phyloP scores from a whole-genome alignment of 164 flowering plant species.

The Taxillus chinensis region DNA sequence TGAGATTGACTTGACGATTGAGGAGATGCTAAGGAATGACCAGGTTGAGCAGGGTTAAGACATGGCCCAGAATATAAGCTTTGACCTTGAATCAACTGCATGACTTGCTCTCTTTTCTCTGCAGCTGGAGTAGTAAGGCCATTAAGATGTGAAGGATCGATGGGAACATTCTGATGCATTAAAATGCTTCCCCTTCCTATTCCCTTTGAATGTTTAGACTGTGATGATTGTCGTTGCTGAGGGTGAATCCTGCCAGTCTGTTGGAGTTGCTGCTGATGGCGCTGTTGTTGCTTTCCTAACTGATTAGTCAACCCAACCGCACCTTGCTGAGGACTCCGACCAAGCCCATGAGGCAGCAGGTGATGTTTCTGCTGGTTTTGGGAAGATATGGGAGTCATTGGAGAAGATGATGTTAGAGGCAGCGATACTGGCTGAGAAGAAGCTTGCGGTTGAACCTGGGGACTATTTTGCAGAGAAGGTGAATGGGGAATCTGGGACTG shows the following conservation, averaged over 20 bases:
- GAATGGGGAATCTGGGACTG: constrained; percentile 57
- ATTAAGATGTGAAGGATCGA: constrained; percentile 48
- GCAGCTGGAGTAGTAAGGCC: constrained; percentile 34
- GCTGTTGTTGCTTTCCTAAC: constrained; percentile 54
- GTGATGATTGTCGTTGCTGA: constrained; percentile 7
- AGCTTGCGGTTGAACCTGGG: constrained; percentile 47
- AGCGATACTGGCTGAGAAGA: constrained; percentile 37
- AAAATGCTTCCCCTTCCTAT: constrained; percentile 51
- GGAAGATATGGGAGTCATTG: constrained; percentile 42
- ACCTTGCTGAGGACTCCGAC: constrained; percentile 39
- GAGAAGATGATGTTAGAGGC: constrained; percentile 43
- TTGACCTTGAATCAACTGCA: constrained; percentile 47
- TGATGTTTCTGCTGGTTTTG: constrained; percentile 65
- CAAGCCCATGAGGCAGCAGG: constrained; percentile 36
- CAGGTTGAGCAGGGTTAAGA: constrained; percentile 28
- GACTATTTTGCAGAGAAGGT: constrained; percentile 42
- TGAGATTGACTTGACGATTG: constrained; percentile 38
- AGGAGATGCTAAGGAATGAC: constrained; percentile 31
- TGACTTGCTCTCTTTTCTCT: constrained; percentile 55
- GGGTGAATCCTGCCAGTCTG: background rate
- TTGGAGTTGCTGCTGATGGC: background rate
- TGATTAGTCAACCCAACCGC: constrained; percentile 37
- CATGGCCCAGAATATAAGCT: constrained; percentile 41
- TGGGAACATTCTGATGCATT: constrained; percentile 41
- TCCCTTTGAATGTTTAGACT: constrained; percentile 60